Conservation (phyloP, 1,139 yeast genomes). For the Ogataea hybrid region DNA sequence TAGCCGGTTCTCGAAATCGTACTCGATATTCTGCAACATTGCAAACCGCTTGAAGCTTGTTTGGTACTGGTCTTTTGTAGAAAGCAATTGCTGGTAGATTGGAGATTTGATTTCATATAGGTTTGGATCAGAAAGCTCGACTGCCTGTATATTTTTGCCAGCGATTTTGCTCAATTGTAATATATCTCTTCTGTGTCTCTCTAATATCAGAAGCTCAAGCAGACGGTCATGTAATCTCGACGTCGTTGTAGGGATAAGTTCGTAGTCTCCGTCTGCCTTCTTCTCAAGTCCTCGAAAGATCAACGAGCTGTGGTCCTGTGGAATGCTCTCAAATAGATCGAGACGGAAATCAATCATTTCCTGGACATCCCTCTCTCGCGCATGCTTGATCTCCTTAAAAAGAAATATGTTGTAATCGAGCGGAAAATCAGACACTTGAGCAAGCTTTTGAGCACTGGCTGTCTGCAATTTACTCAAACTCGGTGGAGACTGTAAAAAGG, state of each 20-base stretch:
- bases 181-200: conserved; percentile 35
- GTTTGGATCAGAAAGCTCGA: conserved; percentile 24
- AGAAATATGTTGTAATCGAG: conserved; percentile 35
- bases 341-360: conserved; percentile 23
- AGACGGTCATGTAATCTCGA: conserved; percentile 32
- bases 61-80: conserved; percentile 18
- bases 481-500: conserved; percentile 19
- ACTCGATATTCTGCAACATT: conserved; percentile 33
- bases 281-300: conserved; percentile 24
- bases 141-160: conserved; percentile 20
- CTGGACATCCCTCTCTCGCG: conserved; percentile 18
- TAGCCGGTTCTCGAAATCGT: conserved; percentile 31
- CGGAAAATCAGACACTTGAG: conserved; percentile 32
- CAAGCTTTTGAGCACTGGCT: conserved; percentile 16
- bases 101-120: conserved; percentile 34
- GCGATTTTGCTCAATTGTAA: conserved; percentile 24
- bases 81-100: conserved; percentile 24
- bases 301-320: conserved; percentile 23
- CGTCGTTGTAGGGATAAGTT: conserved; percentile 28
- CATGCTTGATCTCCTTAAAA: conserved; percentile 28
- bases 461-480: conserved; percentile 9
- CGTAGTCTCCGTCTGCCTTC: conserved; percentile 10
- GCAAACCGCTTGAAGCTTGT: conserved; percentile 30
- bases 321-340: conserved; percentile 21
- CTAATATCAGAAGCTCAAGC: conserved; percentile 30